Conservation (phyloP, 2,329 filamentous ascomycete genomes). For the Aspergillus brunneoviolaceus region DNA sequence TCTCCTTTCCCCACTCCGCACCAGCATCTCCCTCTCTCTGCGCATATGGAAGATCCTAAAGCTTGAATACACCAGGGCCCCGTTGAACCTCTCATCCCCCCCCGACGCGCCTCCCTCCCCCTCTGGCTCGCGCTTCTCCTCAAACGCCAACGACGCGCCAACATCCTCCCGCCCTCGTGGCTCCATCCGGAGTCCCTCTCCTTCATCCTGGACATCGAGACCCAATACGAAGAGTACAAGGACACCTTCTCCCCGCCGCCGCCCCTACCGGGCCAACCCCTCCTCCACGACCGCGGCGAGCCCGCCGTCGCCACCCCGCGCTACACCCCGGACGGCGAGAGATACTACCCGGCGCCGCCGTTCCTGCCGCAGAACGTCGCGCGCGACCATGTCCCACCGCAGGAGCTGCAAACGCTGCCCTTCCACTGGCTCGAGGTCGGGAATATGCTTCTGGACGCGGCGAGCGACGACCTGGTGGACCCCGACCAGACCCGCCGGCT, state of each 20-base stretch:
- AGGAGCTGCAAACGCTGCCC: conserved; percentile 57
- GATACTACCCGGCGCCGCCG: conserved; percentile 60
- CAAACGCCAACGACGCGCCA: conserved; percentile 89
- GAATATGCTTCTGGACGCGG: conserved; percentile 81
- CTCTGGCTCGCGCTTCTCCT: conserved; percentile 94
- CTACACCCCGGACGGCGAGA: conserved; percentile 41
- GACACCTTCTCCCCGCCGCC: conserved; percentile 76
- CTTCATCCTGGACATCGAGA: conserved; percentile 78
- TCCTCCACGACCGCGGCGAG: conserved; percentile 25
- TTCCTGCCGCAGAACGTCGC: conserved; percentile 76
- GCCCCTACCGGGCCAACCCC: conserved; percentile 55
- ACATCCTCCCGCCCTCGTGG: conserved; percentile 90
- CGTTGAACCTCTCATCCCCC: conserved; percentile 74
- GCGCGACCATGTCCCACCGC: conserved; percentile 55
- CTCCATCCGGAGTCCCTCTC: conserved; percentile 73
- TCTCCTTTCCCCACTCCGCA: not conserved
- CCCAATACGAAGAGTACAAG: conserved; percentile 59
- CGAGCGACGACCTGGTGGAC: conserved; percentile 75
- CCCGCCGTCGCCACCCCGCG: conserved; percentile 27
- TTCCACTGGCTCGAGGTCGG: conserved; percentile 95
- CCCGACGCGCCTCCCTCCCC: conserved; percentile 74
- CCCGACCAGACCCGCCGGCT: conserved; percentile 72
- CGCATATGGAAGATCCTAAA: not conserved
- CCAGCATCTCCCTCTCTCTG: not conserved
- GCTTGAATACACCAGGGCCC: conserved; percentile 60